Base-by-base conservation (phyloP, 1,284 basidiomycete genomes). In the Agaricales sp. region DNA sequence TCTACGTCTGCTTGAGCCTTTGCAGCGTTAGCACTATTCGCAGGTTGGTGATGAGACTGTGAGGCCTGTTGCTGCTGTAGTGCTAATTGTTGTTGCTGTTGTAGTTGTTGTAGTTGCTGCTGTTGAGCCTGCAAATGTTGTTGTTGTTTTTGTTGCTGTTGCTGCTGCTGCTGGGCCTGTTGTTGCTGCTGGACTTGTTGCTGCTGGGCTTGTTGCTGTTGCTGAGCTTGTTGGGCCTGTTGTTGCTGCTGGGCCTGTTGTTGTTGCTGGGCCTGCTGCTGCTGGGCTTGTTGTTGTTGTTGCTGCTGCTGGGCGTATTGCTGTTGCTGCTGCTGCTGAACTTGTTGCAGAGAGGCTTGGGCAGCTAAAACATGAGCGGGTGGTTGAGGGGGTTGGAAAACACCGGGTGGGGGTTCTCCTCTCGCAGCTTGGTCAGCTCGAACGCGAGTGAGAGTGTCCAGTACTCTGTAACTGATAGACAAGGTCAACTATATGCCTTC, bases 401-500 rank as follows among this genome's bases (percentile, higher is more conserved):
- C 16, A 37, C 39, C 50, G 35, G 19, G 47, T 3, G n/a, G 20
- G 13, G 41, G 26, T 22, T 38, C 11, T 16, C 47, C n/a, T 23
- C 30, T 24, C 44, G 51, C 21, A 12, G 20, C 23, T 19, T 48
- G 21, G 18, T 60, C 62, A 23, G 59, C 61, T 52, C 61, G 61
- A 37, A 58, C 51, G 21, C 63, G 65, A 50, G 67, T 64, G 46
- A 74, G 56, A 26, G 66, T 60, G 20, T 82, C 80, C 60, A 82
- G 57, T 54, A 82, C 65, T 26, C 68, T 67, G 58, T 78, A 79
- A 46, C 79, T 82, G 52, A 8, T 43, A 30, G 25, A 52, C n/a
- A n/a, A n/a, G n/a, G n/a, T n/a, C n/a, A n/a, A 26, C 47, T 52
- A 26, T 53, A 20, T 51, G 20, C 20, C 16, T 41, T 37, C 13